Conservation (phyloP, 148 eudicot genomes). For the Rhododendron ovatum region DNA sequence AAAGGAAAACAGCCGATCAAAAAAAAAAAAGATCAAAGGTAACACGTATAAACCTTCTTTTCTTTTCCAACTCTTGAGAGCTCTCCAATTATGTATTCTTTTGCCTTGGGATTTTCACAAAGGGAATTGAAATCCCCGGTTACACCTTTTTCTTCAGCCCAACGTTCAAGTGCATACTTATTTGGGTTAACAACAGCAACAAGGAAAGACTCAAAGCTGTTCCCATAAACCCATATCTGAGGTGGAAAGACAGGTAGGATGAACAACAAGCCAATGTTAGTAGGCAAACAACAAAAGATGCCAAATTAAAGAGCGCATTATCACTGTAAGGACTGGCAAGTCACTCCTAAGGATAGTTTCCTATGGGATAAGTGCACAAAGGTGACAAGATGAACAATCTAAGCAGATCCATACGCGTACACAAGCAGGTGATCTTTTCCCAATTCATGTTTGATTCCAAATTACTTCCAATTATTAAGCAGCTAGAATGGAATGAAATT, state of each 20-base stretch:
- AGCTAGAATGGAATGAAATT: neutral
- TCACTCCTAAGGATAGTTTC: neutral
- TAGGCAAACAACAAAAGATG: neutral
- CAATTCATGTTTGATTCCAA: neutral
- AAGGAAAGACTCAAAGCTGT: constrained; percentile 73
- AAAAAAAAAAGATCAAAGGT: no score
- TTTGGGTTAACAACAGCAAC: constrained; percentile 70
- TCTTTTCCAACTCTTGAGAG: constrained; percentile 63
- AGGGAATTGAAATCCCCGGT: constrained; percentile 56
- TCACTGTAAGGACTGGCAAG: neutral
- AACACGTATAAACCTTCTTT: constrained; percentile 47
- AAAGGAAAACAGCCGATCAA: neutral
- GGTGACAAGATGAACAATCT: neutral
- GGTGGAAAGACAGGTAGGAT: neutral
- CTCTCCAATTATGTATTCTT: constrained; percentile 63
- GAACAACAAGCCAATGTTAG: neutral
- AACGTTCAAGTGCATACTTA: constrained; percentile 52
- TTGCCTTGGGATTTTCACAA: constrained; percentile 63
- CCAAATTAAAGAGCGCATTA: neutral
- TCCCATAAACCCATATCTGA: constrained; percentile 84
- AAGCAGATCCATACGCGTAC: neutral
- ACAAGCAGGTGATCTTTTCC: neutral
- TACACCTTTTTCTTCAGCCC: constrained; percentile 61
- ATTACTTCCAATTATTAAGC: neutral
- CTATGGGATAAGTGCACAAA: neutral